Percentiles rank a stretch among this genome's conserved stretches.
phyloP scores from a whole-genome alignment of 2,329 filamentous ascomycete genomes.

The Lachnellula suecica region DNA sequence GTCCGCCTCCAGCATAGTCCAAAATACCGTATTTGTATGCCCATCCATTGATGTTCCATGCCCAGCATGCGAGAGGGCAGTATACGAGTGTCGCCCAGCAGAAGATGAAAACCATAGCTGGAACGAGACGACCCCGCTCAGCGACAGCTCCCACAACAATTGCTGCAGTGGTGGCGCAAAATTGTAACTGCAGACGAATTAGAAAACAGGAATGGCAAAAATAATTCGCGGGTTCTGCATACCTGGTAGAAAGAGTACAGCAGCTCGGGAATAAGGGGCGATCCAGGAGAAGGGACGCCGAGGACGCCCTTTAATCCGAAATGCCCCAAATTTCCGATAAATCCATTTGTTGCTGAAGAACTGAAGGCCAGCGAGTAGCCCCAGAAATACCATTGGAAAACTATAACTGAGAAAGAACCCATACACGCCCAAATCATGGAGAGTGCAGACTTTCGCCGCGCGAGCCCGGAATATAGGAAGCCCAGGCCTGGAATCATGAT shows the following conservation, averaged over 20 bases:
- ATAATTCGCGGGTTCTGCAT: slow-evolving; percentile 17
- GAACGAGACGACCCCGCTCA: slow-evolving; percentile 88
- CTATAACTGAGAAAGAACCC: slow-evolving; percentile 86
- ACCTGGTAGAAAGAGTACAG: slow-evolving; percentile 94
- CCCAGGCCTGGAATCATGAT: slow-evolving; percentile 96
- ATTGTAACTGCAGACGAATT: slow-evolving; percentile 75
- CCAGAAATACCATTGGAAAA: slow-evolving; percentile 99
- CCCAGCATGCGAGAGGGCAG: slow-evolving; percentile 95
- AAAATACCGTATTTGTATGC: slow-evolving; percentile 85
- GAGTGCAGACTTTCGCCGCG: slow-evolving; percentile 94
- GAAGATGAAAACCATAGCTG: slow-evolving; percentile 93
- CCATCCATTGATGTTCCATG: slow-evolving; percentile 95
- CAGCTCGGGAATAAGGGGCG: slow-evolving; percentile 82
- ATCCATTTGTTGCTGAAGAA: slow-evolving; percentile 76
- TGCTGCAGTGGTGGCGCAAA: slow-evolving; percentile 87
- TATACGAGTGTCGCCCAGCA: slow-evolving; percentile 97
- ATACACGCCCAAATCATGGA: slow-evolving; percentile 98
- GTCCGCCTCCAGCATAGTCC: slow-evolving; percentile 94
- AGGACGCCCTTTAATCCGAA: slow-evolving; percentile 87
- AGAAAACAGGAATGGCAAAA: not conserved
- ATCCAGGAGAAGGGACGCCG: slow-evolving; percentile 82
- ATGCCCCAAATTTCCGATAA: slow-evolving; percentile 86
- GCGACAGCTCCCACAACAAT: slow-evolving; percentile 91
- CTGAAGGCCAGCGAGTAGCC: slow-evolving; percentile 95
- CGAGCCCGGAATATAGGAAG: slow-evolving; percentile 95